These are phyloP conservation scores for Stipa capillata DNA, from an alignment of 176 grass and related monocot species.

Conservation along the genomic window DNA sequence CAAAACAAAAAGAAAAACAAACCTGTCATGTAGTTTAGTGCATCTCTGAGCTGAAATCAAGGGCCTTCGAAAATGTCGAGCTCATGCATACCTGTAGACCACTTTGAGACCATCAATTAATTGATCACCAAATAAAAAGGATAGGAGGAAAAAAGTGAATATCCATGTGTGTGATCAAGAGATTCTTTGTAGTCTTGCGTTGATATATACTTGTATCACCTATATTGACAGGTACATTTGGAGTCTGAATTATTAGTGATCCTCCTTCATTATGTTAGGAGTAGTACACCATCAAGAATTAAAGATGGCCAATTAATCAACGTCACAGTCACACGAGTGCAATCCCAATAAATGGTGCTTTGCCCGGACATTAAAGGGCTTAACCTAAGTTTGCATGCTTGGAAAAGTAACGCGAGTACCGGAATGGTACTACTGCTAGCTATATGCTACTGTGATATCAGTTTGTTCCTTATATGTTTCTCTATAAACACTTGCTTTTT, in stretches of 20 bases:
- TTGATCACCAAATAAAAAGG: too few species aligned
- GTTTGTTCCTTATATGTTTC: background rate
- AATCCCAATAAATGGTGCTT: slow-evolving; percentile 14
- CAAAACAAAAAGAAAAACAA: background rate
- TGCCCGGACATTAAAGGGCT: background rate
- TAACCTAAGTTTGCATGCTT: background rate
- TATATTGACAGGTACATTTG: background rate
- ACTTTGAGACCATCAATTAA: background rate
- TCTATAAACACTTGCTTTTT: background rate
- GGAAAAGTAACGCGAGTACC: background rate
- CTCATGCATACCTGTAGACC: slow-evolving; percentile 1
- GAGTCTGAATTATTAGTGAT: background rate
- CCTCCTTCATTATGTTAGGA: background rate
- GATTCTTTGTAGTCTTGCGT: background rate
- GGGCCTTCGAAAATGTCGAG: background rate
- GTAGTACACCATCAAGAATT: too few species aligned
- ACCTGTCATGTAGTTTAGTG: background rate
- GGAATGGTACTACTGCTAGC: background rate
- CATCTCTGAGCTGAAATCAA: background rate
- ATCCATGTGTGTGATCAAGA: background rate
- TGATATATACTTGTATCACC: background rate
- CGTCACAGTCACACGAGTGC: slow-evolving; percentile 10
- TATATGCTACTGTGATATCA: background rate
- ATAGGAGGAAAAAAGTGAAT: background rate
- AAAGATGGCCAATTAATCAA: background rate